Conservation (phyloP, 2,329 filamentous ascomycete genomes). For the Fusarium decemcellulare region DNA sequence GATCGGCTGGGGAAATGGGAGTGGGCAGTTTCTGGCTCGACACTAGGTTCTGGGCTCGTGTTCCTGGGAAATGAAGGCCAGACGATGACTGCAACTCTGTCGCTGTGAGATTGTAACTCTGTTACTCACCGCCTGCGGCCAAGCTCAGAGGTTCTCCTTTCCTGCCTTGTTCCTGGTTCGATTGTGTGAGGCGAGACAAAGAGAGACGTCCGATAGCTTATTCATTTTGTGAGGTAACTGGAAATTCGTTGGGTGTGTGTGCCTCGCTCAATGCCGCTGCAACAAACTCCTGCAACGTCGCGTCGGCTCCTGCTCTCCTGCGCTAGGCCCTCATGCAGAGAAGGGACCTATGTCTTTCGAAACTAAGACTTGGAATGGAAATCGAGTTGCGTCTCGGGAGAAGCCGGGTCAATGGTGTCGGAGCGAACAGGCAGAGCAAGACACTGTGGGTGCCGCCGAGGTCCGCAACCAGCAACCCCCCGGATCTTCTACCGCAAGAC, state of each 20-base stretch:
- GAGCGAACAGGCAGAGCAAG: constrained; percentile 24
- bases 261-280: constrained; percentile 8
- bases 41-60: constrained; percentile 34
- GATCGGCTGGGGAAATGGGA: constrained; percentile 29
- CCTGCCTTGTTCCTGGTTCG: constrained; percentile 9
- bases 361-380: constrained; percentile 27
- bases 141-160: constrained; percentile 8
- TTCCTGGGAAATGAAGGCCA: constrained; percentile 36
- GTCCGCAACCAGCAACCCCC: constrained; percentile 20
- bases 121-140: constrained; percentile 39
- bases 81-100: constrained; percentile 27
- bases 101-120: constrained; percentile 25
- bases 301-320: constrained; percentile 30
- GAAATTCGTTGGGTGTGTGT: constrained; percentile 19
- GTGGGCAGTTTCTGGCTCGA: constrained; percentile 30
- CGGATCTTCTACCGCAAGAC: constrained; percentile 30
- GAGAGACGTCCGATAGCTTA: constrained; percentile 19
- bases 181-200: constrained; percentile 9
- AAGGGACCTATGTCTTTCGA: constrained; percentile 28
- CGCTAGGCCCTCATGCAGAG: constrained; percentile 39
- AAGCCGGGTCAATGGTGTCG: constrained; percentile 37
- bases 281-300: constrained; percentile 39
- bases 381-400: constrained; percentile 33
- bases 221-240: constrained; percentile 47
- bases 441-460: constrained; percentile 22